Evolutionary conservation across 2,329 filamentous ascomycete species (phyloP).

Genomic region (Cladorrhinum sp.): DNA sequence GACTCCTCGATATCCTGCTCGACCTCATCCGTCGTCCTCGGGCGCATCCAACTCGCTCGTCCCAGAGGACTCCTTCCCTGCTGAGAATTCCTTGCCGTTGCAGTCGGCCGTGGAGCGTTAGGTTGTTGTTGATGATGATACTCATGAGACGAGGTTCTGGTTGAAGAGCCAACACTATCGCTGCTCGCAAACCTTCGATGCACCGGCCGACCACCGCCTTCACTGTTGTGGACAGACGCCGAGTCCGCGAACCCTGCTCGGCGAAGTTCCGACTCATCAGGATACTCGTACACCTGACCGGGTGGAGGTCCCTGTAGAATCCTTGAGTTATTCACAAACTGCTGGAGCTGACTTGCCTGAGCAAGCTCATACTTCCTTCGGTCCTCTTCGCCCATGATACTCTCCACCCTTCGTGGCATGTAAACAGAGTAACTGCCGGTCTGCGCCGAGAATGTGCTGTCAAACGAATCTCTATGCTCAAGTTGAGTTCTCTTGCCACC

Average conservation of each 20-base stretch:
- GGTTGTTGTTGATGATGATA: conserved; percentile 22
- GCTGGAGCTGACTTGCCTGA: conserved; percentile 51
- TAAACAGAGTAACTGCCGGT: conserved; percentile 60
- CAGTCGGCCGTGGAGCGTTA: conserved; percentile 25
- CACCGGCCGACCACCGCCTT: conserved; percentile 25
- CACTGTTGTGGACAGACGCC: conserved; percentile 19
- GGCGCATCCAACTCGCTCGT: conserved; percentile 34
- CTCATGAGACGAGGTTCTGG: conserved; percentile 18
- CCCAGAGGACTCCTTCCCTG: conserved; percentile 39
- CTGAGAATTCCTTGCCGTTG: conserved; percentile 15
- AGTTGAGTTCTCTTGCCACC: conserved; percentile 42
- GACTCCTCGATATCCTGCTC: conserved; percentile 32
- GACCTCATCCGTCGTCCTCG: conserved; percentile 31
- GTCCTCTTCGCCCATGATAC: conserved; percentile 76
- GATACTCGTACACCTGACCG: conserved; percentile 49
- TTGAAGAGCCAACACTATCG: conserved; percentile 23
- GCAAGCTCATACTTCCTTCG: conserved; percentile 69
- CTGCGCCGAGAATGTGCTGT: conserved; percentile 59
- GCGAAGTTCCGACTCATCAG: conserved; percentile 41
- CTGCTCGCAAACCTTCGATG: conserved; percentile 28
- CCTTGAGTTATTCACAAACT: conserved; percentile 33
- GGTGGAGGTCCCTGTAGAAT: conserved; percentile 37
- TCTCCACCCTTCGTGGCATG: conserved; percentile 67
- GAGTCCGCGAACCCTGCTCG: conserved; percentile 43
- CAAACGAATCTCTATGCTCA: conserved; percentile 61